Percentiles rank a stretch among this genome's conserved stretches.
These are phyloP conservation scores for Cladosporium halotolerans DNA, from an alignment of 2,329 filamentous ascomycete species.

Conservation along the genomic window DNA sequence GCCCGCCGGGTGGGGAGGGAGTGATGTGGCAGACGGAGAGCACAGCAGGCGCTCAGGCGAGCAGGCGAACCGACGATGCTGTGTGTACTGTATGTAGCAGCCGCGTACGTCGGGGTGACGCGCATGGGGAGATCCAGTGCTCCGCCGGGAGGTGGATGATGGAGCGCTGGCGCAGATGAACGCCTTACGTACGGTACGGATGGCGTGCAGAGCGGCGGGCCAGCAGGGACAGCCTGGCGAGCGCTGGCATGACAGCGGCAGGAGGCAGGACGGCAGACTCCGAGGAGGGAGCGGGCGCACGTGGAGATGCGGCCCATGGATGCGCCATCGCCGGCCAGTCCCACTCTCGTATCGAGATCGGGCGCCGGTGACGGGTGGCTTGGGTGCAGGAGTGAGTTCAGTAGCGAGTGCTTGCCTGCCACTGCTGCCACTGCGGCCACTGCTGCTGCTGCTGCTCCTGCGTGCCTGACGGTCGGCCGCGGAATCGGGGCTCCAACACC, in stretches of 20 bases:
- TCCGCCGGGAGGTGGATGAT: background rate
- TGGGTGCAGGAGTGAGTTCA: background rate
- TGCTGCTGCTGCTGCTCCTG: too few species aligned
- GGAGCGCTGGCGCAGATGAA: background rate
- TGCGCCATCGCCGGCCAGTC: background rate
- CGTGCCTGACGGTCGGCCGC: too few species aligned
- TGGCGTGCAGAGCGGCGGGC: background rate
- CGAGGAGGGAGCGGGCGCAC: background rate
- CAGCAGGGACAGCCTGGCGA: background rate
- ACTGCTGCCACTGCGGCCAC: too few species aligned
- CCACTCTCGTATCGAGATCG: slow-evolving; percentile 1
- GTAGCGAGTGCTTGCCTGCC: too few species aligned
- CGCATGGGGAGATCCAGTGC: background rate
- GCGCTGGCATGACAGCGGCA: slow-evolving; percentile 7
- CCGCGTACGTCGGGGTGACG: too few species aligned
- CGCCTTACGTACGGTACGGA: background rate
- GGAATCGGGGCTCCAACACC: too few species aligned
- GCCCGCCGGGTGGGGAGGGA: background rate
- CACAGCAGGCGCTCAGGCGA: background rate
- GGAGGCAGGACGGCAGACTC: slow-evolving; percentile 1
- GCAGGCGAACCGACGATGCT: background rate
- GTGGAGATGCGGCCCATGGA: slow-evolving; percentile 8
- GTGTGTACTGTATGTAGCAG: background rate
- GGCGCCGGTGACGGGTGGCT: background rate
- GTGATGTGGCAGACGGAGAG: background rate